phyloP scores from a whole-genome alignment of 108 stramenopile species.

The Skeletonema tropicum region DNA sequence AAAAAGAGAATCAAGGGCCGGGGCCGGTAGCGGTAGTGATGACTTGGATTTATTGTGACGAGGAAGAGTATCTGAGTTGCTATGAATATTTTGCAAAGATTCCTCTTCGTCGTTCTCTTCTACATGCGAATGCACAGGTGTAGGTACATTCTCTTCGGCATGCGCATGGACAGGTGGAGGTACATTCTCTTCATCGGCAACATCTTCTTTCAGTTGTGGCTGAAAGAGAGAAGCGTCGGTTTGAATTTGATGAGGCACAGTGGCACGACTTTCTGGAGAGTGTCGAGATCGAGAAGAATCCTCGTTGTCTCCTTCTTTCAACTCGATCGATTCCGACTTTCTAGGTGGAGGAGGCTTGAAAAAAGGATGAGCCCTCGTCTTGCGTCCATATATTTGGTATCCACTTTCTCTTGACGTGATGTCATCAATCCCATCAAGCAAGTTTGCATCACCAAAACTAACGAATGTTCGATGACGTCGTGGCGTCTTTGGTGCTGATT shows the following conservation, averaged over 20 bases:
- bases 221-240: not conserved
- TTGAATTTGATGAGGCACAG: not conserved
- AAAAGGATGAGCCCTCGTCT: not conserved
- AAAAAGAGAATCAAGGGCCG: slow-evolving; percentile 1
- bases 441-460: slow-evolving; percentile 31
- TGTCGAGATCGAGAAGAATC: not conserved
- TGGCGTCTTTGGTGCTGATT: slow-evolving; percentile 25
- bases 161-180: not conserved
- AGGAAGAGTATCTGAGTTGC: not conserved
- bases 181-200: not conserved
- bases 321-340: not conserved
- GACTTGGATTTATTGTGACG: not conserved
- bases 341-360: not conserved
- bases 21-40: not conserved
- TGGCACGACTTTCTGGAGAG: not conserved
- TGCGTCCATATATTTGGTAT: slow-evolving; percentile 7
- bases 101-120: not conserved
- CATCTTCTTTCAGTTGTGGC: not conserved
- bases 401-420: slow-evolving; percentile 28
- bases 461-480: not conserved
- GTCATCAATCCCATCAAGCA: slow-evolving; percentile 19
- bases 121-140: not conserved
- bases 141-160: not conserved
- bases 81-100: not conserved
- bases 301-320: not conserved